Evolutionary conservation across 345 rosid species (phyloP), one percentile per base, ranked within the genome.

Genomic region (Populus euphratica): DNA sequence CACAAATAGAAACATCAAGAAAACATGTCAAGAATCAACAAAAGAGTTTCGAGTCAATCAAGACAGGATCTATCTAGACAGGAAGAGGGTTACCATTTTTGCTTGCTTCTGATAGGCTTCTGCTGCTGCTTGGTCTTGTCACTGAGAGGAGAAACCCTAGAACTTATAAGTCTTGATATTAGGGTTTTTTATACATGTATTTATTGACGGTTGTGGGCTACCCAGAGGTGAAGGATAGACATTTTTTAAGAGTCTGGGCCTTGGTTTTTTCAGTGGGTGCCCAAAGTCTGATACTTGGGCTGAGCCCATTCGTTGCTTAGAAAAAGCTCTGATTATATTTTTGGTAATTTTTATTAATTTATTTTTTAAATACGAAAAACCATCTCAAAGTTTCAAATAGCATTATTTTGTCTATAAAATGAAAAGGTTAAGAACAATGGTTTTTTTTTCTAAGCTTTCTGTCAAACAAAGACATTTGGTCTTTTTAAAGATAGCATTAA

Each of bases 71-170:
- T 17, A 18, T 8, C 17, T 29, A 1, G 18, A 47, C 13, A 13
- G 27, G 9, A 16, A 27, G 1, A 41, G 49, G 25, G 41, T 56
- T n/a, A 81, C 83, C 83, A 81, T 81, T 72, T 76, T 76, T 66
- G 77, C 83, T 68, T 72, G 77, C 61, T 33, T 6, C 59, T 52
- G 52, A 4, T 47, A 1, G 1, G 18, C 52, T 47, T 14, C 52
- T 4, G 5, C 52, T 47, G 29, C 16, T 59, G 27, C 14, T 1
- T 0, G 63, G 29, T n/a, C 63, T 59, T n/a, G 63, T n/a, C 6
- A 47, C 52, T 47, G 52, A 14, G 3, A 3, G 52, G 18, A 47
- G 20, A 47, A 59, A n/a, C 14, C 63, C 29, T n/a, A 9, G 29
- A n/a, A n/a, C 47, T 11, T 43, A 43, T 1, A 43, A 43, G 47